These are phyloP conservation scores for Cytospora mali DNA, from an alignment of 2,329 filamentous ascomycete genomes.

Conservation along the genomic window DNA sequence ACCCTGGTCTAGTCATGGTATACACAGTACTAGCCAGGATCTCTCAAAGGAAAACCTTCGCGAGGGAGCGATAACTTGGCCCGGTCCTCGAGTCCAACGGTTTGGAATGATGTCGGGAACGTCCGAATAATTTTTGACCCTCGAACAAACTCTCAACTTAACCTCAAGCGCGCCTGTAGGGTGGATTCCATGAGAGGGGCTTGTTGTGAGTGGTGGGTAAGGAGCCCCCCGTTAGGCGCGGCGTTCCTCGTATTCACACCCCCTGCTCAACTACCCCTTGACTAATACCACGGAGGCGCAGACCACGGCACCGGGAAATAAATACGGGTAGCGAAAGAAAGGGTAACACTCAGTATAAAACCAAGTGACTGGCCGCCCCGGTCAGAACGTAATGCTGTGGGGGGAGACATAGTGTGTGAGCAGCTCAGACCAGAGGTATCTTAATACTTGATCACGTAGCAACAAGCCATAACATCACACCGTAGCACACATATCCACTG, in stretches of 20 bases:
- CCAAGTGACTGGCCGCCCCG: neutral
- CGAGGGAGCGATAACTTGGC: neutral
- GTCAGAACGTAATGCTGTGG: neutral
- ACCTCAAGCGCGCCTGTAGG: neutral
- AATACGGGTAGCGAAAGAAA: neutral
- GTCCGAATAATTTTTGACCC: neutral
- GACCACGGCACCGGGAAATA: neutral
- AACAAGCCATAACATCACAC: neutral
- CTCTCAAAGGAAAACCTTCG: neutral
- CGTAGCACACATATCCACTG: neutral
- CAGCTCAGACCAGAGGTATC: neutral
- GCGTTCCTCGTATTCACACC: neutral
- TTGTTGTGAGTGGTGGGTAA: neutral
- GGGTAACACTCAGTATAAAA: neutral
- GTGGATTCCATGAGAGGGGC: constrained; percentile 1
- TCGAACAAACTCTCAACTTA: neutral
- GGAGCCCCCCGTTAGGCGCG: neutral
- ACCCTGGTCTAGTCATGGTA: neutral
- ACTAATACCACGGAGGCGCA: constrained; percentile 1
- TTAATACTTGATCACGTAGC: neutral
- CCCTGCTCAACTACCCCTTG: no score
- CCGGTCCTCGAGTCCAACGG: neutral
- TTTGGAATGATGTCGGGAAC: neutral
- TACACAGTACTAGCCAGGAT: neutral
- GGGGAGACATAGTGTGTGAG: neutral